Percentiles rank a stretch among this genome's conserved stretches.
These are phyloP conservation scores for Cladophialophora exuberans DNA, from an alignment of 2,329 filamentous ascomycete species.

Conservation along the genomic window DNA sequence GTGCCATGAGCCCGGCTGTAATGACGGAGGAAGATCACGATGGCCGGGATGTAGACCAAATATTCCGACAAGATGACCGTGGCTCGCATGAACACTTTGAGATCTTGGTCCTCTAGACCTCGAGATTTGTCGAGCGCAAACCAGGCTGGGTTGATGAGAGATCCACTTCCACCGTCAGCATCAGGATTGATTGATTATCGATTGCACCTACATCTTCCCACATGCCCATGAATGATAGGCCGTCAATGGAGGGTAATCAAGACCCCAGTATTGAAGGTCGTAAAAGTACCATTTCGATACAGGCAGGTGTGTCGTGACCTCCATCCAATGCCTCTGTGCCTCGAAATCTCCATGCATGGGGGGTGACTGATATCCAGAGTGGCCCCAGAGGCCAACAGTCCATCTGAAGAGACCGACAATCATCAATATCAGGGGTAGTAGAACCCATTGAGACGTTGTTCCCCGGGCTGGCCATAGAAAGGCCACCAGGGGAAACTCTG, in stretches of 20 bases:
- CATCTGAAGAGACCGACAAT: slow-evolving; percentile 88
- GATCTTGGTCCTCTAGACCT: slow-evolving; percentile 72
- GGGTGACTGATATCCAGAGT: slow-evolving; percentile 82
- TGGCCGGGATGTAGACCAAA: slow-evolving; percentile 81
- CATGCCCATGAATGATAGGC: slow-evolving; percentile 98
- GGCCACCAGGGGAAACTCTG: slow-evolving; percentile 87
- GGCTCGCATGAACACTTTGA: slow-evolving; percentile 96
- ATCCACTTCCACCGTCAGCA: slow-evolving; percentile 58
- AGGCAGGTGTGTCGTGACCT: slow-evolving; percentile 85
- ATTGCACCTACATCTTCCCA: slow-evolving; percentile 69
- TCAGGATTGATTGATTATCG: slow-evolving; percentile 6
- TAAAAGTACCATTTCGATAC: slow-evolving; percentile 98
- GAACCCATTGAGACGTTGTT: slow-evolving; percentile 84
- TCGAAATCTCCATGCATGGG: slow-evolving; percentile 98
- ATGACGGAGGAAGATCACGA: slow-evolving; percentile 81
- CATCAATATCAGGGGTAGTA: slow-evolving; percentile 87
- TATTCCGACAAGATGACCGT: slow-evolving; percentile 92
- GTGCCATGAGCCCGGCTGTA: slow-evolving; percentile 77
- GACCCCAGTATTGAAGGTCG: slow-evolving; percentile 94
- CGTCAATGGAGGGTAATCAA: slow-evolving; percentile 96
- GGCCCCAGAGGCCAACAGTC: slow-evolving; percentile 90
- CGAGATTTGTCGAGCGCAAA: slow-evolving; percentile 84
- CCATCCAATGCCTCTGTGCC: slow-evolving; percentile 98
- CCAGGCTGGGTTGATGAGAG: slow-evolving; percentile 78
- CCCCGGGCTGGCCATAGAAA: slow-evolving; percentile 91